Conservation (phyloP, 2,329 filamentous ascomycete species). For the Aureobasidium uvarum region DNA sequence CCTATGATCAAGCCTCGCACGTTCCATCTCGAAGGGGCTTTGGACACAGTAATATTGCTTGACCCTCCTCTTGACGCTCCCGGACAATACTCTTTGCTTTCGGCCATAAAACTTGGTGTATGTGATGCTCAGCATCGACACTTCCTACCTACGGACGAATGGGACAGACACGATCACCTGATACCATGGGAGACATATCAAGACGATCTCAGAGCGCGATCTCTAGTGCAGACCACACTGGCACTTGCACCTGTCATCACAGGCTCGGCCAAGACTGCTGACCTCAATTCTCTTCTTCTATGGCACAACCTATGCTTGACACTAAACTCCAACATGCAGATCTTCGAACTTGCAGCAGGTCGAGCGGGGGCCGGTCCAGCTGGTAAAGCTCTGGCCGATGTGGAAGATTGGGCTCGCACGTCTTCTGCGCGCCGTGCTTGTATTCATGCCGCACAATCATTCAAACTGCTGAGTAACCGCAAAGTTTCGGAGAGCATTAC, state of each 20-base stretch:
- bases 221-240: slow-evolving; percentile 40
- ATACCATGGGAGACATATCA: slow-evolving; percentile 44
- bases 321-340: slow-evolving; percentile 52
- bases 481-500: slow-evolving; percentile 54
- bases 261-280: slow-evolving; percentile 45
- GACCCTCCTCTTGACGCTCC: slow-evolving; percentile 28
- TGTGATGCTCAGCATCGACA: slow-evolving; percentile 30
- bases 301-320: slow-evolving; percentile 57
- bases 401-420: slow-evolving; percentile 53
- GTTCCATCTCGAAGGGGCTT: slow-evolving; percentile 28
- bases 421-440: slow-evolving; percentile 51
- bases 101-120: slow-evolving; percentile 28
- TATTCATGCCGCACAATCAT: slow-evolving; percentile 54
- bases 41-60: slow-evolving; percentile 28
- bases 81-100: slow-evolving; percentile 27
- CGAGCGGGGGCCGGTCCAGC: slow-evolving; percentile 50
- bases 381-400: slow-evolving; percentile 51
- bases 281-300: slow-evolving; percentile 52
- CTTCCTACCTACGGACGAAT: slow-evolving; percentile 28
- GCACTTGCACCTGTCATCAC: slow-evolving; percentile 44
- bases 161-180: slow-evolving; percentile 28
- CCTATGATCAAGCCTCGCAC: slow-evolving; percentile 28
- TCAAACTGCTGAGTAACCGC: slow-evolving; percentile 52
- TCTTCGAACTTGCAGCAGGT: slow-evolving; percentile 55
- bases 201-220: slow-evolving; percentile 49